Evolutionary conservation across 164 flowering plant genomes (phyloP), one percentile per base, ranked within the genome.

Genomic region (Umbellularia californica): DNA sequence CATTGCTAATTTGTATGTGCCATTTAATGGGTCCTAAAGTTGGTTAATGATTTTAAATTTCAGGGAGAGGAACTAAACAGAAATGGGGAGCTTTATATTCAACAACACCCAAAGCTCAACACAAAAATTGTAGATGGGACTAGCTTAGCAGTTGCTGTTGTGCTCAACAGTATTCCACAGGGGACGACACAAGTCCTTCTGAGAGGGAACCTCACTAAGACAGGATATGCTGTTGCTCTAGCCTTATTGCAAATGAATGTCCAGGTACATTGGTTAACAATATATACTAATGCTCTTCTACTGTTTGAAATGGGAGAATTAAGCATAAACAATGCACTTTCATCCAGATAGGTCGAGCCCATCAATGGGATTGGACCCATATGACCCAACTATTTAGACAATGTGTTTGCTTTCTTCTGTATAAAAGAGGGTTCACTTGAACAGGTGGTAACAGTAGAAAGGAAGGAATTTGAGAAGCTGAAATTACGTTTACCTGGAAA

Each of bases 101-200:
- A 80, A 64, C 87, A 72, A 77, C 69, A 85, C 70, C 90, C 88
- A 17, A 58, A 87, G 13, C 80, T 90, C 27, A 90, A 83, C 51
- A 72, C 87, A 24, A 88, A 78, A 81, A 19, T 91, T 52, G 93
- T 90, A 35, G 97, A 92, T 80, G 97, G 97, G 1, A 88, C 88
- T 69, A 85, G 88, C 72, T 79, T 92, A 65, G 92, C 87, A 5
- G 91, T 78, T 11, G 95, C 92, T 6, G 74, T 86, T 15, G 88
- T 88, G 33, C 78, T 92, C 0, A 82, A 89, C 64, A 82, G 64
- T 81, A 86, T 92, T 62, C 97, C 93, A 0, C 76, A 84, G 70
- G 89, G 83, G 68, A 82, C 92, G 15, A 79, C 83, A 7, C 77
- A 85, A 75, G 91, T 94, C 3, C 78, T 87, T 19, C 70, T 88